phyloP scores from a whole-genome alignment of 495 filamentous ascomycete species.

The Penicillium cinerascens region DNA sequence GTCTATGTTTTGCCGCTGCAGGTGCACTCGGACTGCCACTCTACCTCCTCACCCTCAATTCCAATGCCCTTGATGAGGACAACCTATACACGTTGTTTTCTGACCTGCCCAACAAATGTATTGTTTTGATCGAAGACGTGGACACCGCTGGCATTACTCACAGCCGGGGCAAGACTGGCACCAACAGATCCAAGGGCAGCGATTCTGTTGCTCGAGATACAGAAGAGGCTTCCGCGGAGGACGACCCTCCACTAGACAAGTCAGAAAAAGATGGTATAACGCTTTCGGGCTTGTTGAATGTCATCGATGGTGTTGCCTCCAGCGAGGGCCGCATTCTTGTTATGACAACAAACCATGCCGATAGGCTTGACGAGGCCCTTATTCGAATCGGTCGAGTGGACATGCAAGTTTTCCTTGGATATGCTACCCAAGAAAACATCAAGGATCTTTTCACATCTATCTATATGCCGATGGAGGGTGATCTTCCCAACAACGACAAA shows the following conservation, averaged over 20 bases:
- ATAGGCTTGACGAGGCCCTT: slow-evolving; percentile 71
- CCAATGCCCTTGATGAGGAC: slow-evolving; percentile 54
- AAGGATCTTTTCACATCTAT: slow-evolving; percentile 68
- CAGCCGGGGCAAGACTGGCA: slow-evolving; percentile 20
- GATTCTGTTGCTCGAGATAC: background rate
- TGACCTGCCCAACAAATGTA: slow-evolving; percentile 43
- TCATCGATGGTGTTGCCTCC: slow-evolving; percentile 75
- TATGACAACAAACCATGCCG: slow-evolving; percentile 81
- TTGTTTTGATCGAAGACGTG: slow-evolving; percentile 49
- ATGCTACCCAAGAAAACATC: slow-evolving; percentile 60
- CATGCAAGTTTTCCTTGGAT: slow-evolving; percentile 65
- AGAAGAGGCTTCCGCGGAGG: background rate
- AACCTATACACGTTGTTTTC: slow-evolving; percentile 67
- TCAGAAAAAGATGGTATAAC: slow-evolving; percentile 41
- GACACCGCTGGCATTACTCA: slow-evolving; percentile 58
- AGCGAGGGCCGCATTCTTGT: slow-evolving; percentile 75
- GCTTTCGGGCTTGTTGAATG: slow-evolving; percentile 73
- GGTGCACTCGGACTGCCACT: slow-evolving; percentile 43
- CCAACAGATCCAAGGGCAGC: background rate
- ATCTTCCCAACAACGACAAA: slow-evolving; percentile 13
- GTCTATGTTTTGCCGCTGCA: slow-evolving; percentile 46
- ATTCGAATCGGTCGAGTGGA: slow-evolving; percentile 77
- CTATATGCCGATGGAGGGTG: slow-evolving; percentile 47
- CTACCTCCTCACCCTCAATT: slow-evolving; percentile 46
- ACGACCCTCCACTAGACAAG: background rate